A percentile compares a stretch with the other conserved stretches of the same genome.
Evolutionary conservation across 805 yeast genomes (phyloP).

Genomic region (Barnettozyma californica): DNA sequence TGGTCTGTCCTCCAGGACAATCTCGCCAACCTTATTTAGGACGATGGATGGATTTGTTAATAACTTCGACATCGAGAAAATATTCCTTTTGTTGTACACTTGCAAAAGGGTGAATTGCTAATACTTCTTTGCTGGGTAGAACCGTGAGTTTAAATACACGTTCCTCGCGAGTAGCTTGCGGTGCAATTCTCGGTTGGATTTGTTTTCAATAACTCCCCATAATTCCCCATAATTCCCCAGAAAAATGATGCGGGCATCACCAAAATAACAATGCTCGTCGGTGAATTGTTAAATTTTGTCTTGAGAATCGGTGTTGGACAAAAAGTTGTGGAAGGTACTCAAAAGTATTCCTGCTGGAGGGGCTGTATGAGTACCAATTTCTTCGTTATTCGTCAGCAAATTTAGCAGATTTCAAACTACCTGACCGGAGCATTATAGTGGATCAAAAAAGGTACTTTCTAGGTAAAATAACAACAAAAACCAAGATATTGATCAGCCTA

Average conservation of each 20-base stretch:
- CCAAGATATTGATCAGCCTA: too few relatives aligned
- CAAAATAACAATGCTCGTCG: not conserved
- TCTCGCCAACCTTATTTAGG: slow-evolving; percentile 55
- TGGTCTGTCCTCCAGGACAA: slow-evolving; percentile 62
- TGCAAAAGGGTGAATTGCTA: not conserved
- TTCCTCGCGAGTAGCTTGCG: not conserved
- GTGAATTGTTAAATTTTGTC: not conserved
- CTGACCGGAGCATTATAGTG: too few relatives aligned
- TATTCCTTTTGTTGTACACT: not conserved
- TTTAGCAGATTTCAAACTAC: too few relatives aligned
- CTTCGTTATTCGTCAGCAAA: too few relatives aligned
- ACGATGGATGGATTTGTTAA: slow-evolving; percentile 40
- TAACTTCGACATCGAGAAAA: not conserved
- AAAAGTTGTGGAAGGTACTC: too few relatives aligned
- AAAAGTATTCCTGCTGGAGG: too few relatives aligned
- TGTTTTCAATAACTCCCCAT: too few relatives aligned
- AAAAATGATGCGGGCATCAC: not conserved
- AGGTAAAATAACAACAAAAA: too few relatives aligned
- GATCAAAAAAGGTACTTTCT: too few relatives aligned
- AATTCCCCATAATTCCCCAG: slow-evolving; percentile 1
- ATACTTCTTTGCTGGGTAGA: not conserved
- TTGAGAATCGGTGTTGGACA: too few relatives aligned
- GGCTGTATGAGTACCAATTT: too few relatives aligned
- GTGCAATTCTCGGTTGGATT: not conserved
- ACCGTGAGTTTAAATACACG: not conserved